Conservation (phyloP, 257 asterid species). For the Solanum lignicaule region DNA sequence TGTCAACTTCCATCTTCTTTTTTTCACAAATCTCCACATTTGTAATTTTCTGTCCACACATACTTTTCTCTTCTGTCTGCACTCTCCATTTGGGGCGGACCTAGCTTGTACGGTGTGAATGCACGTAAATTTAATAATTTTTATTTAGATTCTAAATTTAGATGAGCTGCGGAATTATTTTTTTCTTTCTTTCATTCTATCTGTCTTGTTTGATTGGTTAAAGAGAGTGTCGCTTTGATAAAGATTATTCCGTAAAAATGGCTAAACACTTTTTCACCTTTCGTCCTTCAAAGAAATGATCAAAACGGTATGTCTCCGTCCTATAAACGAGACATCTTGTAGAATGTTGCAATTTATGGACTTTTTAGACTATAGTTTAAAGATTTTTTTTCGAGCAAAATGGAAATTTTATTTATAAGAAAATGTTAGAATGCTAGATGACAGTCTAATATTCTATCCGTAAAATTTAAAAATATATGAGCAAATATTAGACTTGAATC, state of each 20-base stretch:
- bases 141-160: not conserved
- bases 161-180: rapidly evolving
- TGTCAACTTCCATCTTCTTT: not conserved
- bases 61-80: not conserved
- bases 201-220: too few relatives aligned
- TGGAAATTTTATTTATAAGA: not conserved
- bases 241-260: rapidly evolving
- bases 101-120: not conserved
- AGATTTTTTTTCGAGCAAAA: not conserved
- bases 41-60: not conserved
- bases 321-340: not conserved
- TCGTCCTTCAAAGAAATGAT: not conserved
- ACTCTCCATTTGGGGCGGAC: not conserved
- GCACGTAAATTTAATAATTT: not conserved
- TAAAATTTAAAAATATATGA: not conserved
- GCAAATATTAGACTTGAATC: not conserved
- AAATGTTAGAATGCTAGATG: not conserved
- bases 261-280: too few relatives aligned
- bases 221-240: too few relatives aligned
- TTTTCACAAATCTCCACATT: not conserved
- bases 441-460: not conserved
- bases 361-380: not conserved
- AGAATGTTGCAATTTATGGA: not conserved
- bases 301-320: not conserved
- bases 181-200: too few relatives aligned